Evolutionary conservation across 768 basidiomycete genomes (phyloP), one percentile per base, ranked within the genome.

Genomic region (Mycena olivaceomarginata): DNA sequence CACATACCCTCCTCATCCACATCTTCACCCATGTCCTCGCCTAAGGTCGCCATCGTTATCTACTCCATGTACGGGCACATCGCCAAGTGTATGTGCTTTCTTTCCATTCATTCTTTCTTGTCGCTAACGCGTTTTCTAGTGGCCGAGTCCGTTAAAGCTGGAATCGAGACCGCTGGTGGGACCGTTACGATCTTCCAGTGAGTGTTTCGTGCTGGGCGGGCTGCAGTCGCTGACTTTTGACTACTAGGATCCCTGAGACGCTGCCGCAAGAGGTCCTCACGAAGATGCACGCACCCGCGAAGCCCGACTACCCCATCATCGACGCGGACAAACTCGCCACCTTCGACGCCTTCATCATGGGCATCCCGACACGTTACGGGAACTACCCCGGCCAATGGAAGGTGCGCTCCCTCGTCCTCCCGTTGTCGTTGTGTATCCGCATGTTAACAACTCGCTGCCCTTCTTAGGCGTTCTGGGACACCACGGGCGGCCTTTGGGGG

Each of bases 11-110:
- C 31, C 31, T 31, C 31, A 31, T 31, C 31, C 31, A 31, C 31
- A 31, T 31, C 31, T 31, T 31, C 11, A 25, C 22, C 41, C n/a
- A 91, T 90, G 89, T 82, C 90, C 53, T 77, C 88, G 66, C 93
- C 94, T 22, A 90, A 83, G 79, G 84, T 95, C 78, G 94, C 93
- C 67, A 94, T 95, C 81, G 78, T 95, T 80, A 92, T 96, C 85
- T 96, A 95, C 86, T 85, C 93, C 31, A 84, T 95, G 87, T 94
- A 93, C 82, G 94, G 93, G 78, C 95, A 96, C 83, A 91, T 96
- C 84, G 90, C 88, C 78, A 90, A 91, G 81, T 59, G 95, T 95
- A 81, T 7, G 75, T 57, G 65, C 40, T 22, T 65, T 18, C 11
- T 59, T 45, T 69, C 3, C 16, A 9, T 37, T 83, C 16, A 11